Evolutionary conservation across 2,329 filamentous ascomycete species (phyloP), one percentile per base, ranked within the genome.

Genomic region (Phialocephala sp.): DNA sequence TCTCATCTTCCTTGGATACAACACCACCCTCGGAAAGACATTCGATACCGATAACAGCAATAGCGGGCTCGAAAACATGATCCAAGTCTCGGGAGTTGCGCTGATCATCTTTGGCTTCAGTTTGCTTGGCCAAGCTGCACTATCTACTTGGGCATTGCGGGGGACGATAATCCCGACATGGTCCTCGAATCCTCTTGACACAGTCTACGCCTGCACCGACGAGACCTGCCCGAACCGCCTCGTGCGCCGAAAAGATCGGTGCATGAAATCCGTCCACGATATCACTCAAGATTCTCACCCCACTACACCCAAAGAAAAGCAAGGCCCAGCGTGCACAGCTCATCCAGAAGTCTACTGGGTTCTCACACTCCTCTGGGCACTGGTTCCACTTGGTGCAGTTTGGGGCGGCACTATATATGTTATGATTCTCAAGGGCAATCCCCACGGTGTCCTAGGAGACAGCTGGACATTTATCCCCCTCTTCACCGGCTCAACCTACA

Each of bases 151-250:
- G 74, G 71, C 72, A 11, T 43, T 75, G 5, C 14, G 22, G 8
- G 58, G 63, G n/a, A 74, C 72, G 2, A 43, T 68, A 37, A 71
- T 77, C 2, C 71, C 72, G 2, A 75, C 71, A 4, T 77, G 74
- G 75, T 73, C 70, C 59, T 74, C 74, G 5, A 76, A 76, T 61
- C 75, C 75, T n/a, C 69, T 77, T 22, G 70, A 74, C 43, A 74
- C 74, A 4, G 72, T 70, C 5, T 65, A 66, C 12, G 70, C 70
- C 2, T 74, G 73, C 52, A 65, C 60, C 20, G 66, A 68, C 35
- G 55, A 60, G 2, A 66, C 69, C 43, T 69, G 65, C 39, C 57
- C 69, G 15, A 73, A 63, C 39, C 63, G 45, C 15, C 36, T 68
- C 8, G 37, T 62, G 15, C 55, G 65, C 22, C 57, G 61, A 20